These are phyloP conservation scores for Akanthomyces muscarius DNA, from an alignment of 2,329 filamentous ascomycete genomes.

Conservation along the genomic window DNA sequence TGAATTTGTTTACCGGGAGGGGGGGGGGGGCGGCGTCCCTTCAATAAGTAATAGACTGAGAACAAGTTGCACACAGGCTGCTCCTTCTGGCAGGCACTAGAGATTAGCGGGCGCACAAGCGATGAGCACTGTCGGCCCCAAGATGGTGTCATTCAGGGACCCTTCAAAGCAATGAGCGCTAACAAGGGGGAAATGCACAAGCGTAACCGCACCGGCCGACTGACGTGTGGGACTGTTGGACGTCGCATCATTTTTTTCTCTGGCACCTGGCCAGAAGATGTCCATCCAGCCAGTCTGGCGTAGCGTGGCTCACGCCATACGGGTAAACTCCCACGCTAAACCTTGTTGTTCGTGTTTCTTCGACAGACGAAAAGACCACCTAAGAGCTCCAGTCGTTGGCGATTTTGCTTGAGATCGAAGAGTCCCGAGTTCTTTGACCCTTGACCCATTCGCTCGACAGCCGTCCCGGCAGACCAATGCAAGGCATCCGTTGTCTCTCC, in stretches of 20 bases:
- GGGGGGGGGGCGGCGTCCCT: background rate
- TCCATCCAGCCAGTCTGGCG: background rate
- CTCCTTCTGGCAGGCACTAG: background rate
- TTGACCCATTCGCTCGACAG: background rate
- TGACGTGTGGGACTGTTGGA: conserved; percentile 8
- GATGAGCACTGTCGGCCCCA: conserved; percentile 12
- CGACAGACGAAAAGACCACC: background rate
- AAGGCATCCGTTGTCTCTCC: conserved; percentile 1
- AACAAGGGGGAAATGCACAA: conserved; percentile 9
- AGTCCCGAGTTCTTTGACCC: background rate
- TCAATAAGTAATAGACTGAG: conserved; percentile 11
- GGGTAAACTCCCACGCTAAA: conserved; percentile 6
- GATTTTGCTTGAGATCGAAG: background rate
- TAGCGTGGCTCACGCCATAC: conserved; percentile 11
- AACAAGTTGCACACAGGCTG: background rate
- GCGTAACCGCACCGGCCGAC: conserved; percentile 14
- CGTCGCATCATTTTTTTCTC: conserved; percentile 7
- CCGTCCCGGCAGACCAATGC: background rate
- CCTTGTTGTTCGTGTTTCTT: conserved; percentile 4
- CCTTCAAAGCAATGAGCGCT: conserved; percentile 7
- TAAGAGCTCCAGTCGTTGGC: background rate
- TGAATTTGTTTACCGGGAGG: background rate
- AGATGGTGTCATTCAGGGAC: conserved; percentile 18
- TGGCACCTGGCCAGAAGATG: background rate
- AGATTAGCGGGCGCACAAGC: conserved; percentile 7